Percentiles rank a stretch among this genome's conserved stretches.
phyloP scores from a whole-genome alignment of 257 asterid genomes.

The Lavandula angustifolia region DNA sequence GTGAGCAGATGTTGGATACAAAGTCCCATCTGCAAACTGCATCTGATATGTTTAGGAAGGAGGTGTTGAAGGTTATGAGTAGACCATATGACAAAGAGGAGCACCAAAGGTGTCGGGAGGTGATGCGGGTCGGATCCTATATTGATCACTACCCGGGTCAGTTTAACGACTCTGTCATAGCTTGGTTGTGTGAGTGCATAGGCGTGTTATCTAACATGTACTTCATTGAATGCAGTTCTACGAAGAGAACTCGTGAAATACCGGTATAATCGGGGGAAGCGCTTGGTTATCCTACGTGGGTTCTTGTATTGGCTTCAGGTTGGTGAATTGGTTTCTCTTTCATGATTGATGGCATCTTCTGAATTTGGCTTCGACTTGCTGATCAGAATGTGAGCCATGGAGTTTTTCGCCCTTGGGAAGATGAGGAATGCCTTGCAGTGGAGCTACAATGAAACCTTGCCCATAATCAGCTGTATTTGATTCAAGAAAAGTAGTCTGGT shows the following conservation, averaged over 20 bases:
- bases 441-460: not conserved
- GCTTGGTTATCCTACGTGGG: slow-evolving; percentile 51
- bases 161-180: not conserved
- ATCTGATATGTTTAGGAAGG: slow-evolving; percentile 30
- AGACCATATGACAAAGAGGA: slow-evolving; percentile 12
- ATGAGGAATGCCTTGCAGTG: slow-evolving; percentile 25
- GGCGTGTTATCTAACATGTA: not conserved
- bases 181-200: not conserved
- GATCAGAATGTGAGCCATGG: slow-evolving; percentile 29
- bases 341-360: not conserved
- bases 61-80: slow-evolving; percentile 22
- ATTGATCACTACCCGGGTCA: not conserved
- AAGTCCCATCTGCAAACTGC: not conserved
- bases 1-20: slow-evolving; percentile 33
- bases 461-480: not conserved
- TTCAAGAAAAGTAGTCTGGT: too few relatives aligned
- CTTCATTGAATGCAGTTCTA: slow-evolving; percentile 39
- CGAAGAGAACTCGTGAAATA: slow-evolving; percentile 21
- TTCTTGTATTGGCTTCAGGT: slow-evolving; percentile 40
- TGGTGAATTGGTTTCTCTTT: slow-evolving; percentile 1
- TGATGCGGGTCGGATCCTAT: not conserved
- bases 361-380: not conserved
- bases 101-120: not conserved
- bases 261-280: slow-evolving; percentile 20
- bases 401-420: slow-evolving; percentile 32